Conservation (phyloP, 257 asterid genomes). For the Solanum piurae region DNA sequence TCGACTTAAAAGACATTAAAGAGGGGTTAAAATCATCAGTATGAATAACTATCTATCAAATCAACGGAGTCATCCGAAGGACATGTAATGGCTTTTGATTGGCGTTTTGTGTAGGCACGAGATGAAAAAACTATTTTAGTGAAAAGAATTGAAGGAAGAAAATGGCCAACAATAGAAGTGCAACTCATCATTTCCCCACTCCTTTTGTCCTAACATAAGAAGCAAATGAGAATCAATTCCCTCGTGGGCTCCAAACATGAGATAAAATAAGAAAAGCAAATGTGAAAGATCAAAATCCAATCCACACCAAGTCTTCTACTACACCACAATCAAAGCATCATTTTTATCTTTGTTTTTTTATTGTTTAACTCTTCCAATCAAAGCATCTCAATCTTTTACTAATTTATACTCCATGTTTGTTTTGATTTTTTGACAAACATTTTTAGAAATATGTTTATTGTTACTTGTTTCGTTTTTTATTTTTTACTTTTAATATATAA, state of each 20-base stretch:
- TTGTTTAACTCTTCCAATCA: neutral
- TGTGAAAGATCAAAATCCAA: neutral
- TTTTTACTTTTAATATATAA: too few relatives aligned
- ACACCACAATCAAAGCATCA: neutral
- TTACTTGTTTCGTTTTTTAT: too few relatives aligned
- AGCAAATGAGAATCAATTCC: neutral
- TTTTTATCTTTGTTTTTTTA: neutral
- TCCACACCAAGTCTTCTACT: neutral
- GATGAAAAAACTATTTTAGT: neutral
- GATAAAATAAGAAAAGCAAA: neutral
- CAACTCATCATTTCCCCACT: neutral
- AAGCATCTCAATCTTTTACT: neutral
- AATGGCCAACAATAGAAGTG: neutral
- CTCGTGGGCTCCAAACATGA: neutral
- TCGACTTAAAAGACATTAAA: too few relatives aligned
- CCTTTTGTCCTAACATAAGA: neutral
- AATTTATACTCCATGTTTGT: neutral
- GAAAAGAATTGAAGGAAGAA: neutral
- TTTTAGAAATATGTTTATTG: too few relatives aligned
- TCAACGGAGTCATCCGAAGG: neutral
- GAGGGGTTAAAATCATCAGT: too few relatives aligned
- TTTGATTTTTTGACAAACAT: neutral
- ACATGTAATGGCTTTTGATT: neutral
- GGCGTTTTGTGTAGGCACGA: neutral
- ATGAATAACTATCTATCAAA: fast-evolving